A percentile compares a stretch with the other conserved stretches of the same genome.
phyloP scores from a whole-genome alignment of 2,329 filamentous ascomycete genomes.

The Bipolaris bicolor region DNA sequence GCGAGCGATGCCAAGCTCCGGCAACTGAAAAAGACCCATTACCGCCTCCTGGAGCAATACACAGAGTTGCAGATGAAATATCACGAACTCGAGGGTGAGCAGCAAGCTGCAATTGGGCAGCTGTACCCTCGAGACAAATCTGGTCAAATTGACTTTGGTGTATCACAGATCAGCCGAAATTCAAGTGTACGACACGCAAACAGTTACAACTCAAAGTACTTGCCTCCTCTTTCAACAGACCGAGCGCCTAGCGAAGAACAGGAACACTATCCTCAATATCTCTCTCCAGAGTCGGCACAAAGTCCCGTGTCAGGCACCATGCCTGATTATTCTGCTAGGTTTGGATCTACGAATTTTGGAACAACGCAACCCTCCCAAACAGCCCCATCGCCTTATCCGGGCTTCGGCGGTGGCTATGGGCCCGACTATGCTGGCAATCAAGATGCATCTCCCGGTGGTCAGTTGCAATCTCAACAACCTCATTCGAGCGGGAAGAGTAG shows the following conservation, averaged over 20 bases:
- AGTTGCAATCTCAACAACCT: conserved; percentile 28
- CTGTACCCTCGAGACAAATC: conserved; percentile 28
- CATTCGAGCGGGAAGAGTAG: conserved; percentile 50
- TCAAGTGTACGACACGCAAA: conserved; percentile 35
- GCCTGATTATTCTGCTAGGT: conserved; percentile 33
- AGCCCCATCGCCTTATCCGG: conserved; percentile 30
- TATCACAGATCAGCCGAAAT: conserved; percentile 30
- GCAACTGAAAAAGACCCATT: conserved; percentile 60
- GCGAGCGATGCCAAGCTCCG: conserved; percentile 56
- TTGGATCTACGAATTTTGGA: conserved; percentile 38
- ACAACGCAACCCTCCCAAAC: conserved; percentile 27
- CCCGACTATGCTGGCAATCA: conserved; percentile 40
- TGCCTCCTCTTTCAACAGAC: conserved; percentile 34
- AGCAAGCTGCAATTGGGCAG: conserved; percentile 36
- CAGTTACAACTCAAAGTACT: conserved; percentile 29
- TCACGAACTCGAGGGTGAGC: conserved; percentile 49
- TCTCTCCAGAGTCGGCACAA: conserved; percentile 35
- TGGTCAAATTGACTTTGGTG: conserved; percentile 26
- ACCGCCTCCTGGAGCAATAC: conserved; percentile 57
- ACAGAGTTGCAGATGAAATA: conserved; percentile 58
- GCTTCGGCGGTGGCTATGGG: conserved; percentile 31
- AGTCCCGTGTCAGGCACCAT: conserved; percentile 29
- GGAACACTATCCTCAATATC: conserved; percentile 39
- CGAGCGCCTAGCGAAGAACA: conserved; percentile 30
- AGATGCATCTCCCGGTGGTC: conserved; percentile 40